Percentiles rank a stretch among this genome's conserved stretches.
These are phyloP conservation scores for Candolleomyces eurysporus DNA, from an alignment of 768 basidiomycete genomes.

Conservation along the genomic window DNA sequence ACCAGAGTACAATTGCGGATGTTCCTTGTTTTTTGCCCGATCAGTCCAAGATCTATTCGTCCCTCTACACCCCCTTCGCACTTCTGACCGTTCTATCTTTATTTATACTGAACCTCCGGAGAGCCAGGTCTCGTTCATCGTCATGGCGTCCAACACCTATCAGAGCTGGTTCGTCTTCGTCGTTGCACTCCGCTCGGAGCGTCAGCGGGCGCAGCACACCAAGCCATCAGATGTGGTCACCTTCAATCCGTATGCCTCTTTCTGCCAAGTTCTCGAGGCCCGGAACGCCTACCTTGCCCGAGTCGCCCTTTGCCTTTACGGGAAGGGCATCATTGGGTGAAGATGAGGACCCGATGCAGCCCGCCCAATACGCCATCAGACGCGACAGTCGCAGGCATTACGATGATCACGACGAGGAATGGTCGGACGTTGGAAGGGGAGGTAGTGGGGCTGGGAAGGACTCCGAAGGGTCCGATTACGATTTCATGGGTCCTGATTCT, in stretches of 20 bases:
- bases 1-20: conserved; percentile 52
- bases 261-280: conserved; percentile 22
- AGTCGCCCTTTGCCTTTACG: conserved; percentile 22
- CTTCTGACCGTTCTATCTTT: conserved; percentile 51
- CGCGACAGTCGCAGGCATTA: conserved; percentile 28
- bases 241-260: conserved; percentile 10
- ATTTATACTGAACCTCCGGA: conserved; percentile 36
- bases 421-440: conserved; percentile 27
- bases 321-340: conserved; percentile 40
- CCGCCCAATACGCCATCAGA: conserved; percentile 45
- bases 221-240: conserved; percentile 3
- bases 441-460: conserved; percentile 6
- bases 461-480: conserved; percentile 14
- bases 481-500: conserved; percentile 5
- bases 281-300: conserved; percentile 30
- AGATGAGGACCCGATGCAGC: conserved; percentile 51
- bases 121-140: conserved; percentile 14
- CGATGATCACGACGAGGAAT: conserved; percentile 33
- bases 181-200: conserved; percentile 13
- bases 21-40: conserved; percentile 79
- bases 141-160: conserved; percentile 15
- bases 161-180: conserved; percentile 11
- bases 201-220: conserved; percentile 1
- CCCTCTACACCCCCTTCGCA: conserved; percentile 64
- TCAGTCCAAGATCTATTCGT: conserved; percentile 55